phyloP scores from a whole-genome alignment of 163 green algal species.

The Chlorella variabilis region DNA sequence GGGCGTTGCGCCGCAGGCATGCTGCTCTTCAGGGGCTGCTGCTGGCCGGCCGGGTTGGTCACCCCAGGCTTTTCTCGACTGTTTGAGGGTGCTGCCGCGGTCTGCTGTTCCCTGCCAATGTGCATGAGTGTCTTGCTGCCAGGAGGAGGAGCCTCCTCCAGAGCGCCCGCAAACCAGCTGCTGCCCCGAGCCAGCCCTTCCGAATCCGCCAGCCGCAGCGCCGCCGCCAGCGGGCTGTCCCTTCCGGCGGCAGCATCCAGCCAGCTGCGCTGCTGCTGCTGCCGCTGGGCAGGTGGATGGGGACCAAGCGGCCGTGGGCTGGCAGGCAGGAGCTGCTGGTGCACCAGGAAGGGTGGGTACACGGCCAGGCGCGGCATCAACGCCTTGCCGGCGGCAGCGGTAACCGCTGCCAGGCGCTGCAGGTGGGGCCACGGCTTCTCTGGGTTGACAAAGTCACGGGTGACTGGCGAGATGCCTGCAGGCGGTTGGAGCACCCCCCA shows the following conservation, averaged over 20 bases:
- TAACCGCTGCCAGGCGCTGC: constrained; percentile 65
- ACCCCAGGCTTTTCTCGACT: neutral
- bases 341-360: constrained; percentile 70
- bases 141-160: neutral
- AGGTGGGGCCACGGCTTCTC: constrained; percentile 86
- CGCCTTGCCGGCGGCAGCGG: constrained; percentile 61
- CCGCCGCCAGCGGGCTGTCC: constrained; percentile 57
- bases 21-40: constrained; percentile 30
- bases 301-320: neutral
- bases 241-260: constrained; percentile 51
- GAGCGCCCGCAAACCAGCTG: constrained; percentile 60
- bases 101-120: neutral
- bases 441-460: constrained; percentile 86
- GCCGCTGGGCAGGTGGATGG: neutral
- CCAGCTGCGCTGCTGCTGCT: constrained; percentile 46
- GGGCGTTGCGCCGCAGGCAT: constrained; percentile 16
- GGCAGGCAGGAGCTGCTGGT: constrained; percentile 27
- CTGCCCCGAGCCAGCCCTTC: constrained; percentile 56
- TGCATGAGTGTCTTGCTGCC: neutral
- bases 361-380: constrained; percentile 83
- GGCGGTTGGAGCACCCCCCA: too few relatives aligned
- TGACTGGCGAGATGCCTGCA: constrained; percentile 80
- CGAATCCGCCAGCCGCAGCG: constrained; percentile 57
- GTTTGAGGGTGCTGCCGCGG: neutral
- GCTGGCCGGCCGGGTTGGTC: neutral